A percentile compares a stretch with the other conserved stretches of the same genome.
phyloP scores from a whole-genome alignment of 2,329 filamentous ascomycete genomes.

The Escovopsis weberi region DNA sequence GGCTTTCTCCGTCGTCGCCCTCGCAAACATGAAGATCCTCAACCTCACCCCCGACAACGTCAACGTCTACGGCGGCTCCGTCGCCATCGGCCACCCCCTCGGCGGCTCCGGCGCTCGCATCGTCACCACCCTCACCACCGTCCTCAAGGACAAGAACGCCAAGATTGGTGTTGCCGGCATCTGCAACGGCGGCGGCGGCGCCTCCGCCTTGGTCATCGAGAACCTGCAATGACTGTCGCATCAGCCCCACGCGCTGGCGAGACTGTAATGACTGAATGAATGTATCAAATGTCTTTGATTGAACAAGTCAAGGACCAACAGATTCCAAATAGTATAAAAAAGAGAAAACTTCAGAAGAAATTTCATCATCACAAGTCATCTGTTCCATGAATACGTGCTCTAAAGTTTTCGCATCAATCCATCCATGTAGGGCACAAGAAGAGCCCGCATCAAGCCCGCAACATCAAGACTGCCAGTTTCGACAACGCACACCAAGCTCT shows the following conservation, averaged over 20 bases:
- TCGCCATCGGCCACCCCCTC: slow-evolving; percentile 89
- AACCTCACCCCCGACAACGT: slow-evolving; percentile 69
- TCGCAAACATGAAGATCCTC: slow-evolving; percentile 92
- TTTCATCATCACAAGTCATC: too few relatives aligned
- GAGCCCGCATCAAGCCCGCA: too few relatives aligned
- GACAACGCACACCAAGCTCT: too few relatives aligned
- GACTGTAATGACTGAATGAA: too few relatives aligned
- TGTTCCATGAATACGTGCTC: too few relatives aligned
- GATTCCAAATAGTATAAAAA: too few relatives aligned
- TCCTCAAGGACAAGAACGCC: slow-evolving; percentile 77
- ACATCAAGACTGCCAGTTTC: too few relatives aligned
- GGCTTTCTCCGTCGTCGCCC: slow-evolving; percentile 90
- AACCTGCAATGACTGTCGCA: slow-evolving; percentile 35
- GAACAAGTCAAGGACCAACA: too few relatives aligned
- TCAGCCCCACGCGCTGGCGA: background rate
- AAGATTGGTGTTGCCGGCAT: slow-evolving; percentile 92
- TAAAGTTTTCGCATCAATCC: too few relatives aligned
- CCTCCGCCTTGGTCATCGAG: slow-evolving; percentile 87
- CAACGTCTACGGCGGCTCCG: slow-evolving; percentile 88
- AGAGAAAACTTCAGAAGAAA: too few relatives aligned
- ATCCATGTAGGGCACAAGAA: too few relatives aligned
- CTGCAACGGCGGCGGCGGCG: slow-evolving; percentile 95
- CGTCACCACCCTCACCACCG: slow-evolving; percentile 75
- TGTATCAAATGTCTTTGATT: too few relatives aligned
- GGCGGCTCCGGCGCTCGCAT: slow-evolving; percentile 91